Evolutionary conservation across 352 stramenopile genomes (phyloP).

Genomic region (Phytophthora boehmeriae): DNA sequence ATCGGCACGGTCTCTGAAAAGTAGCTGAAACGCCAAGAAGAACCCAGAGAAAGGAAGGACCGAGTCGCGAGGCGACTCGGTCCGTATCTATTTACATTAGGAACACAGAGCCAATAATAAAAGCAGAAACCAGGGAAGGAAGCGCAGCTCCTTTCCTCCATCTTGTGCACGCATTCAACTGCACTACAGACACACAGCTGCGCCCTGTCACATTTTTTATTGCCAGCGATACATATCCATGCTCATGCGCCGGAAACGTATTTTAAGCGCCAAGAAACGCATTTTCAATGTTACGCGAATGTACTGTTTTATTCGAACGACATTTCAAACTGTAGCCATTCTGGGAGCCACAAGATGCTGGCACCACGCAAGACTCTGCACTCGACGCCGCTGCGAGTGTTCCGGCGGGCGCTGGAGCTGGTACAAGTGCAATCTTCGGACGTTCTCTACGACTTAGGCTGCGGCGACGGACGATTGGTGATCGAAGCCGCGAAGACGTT

Average conservation of each 20-base stretch:
- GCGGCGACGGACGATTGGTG: conserved; percentile 74
- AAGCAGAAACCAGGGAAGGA: no score
- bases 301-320: conserved; percentile 15
- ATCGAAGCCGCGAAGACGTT: conserved; percentile 57
- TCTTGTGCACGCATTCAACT: no score
- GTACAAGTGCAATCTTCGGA: conserved; percentile 41
- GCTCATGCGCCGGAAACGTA: no score
- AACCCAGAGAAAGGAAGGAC: not conserved
- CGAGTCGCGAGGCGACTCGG: conserved; percentile 1
- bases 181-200: no score
- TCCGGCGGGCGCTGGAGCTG: conserved; percentile 61
- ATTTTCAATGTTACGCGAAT: no score
- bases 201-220: no score
- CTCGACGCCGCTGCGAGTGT: conserved; percentile 74
- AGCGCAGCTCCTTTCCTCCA: not conserved
- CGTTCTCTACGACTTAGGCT: conserved; percentile 83
- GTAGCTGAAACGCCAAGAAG: not conserved
- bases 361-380: conserved; percentile 81
- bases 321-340: conserved; percentile 18
- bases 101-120: conserved; percentile 15
- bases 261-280: no score
- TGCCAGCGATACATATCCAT: no score
- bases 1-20: no score
- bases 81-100: conserved; percentile 17
- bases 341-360: conserved; percentile 46